Evolutionary conservation across 345 rosid genomes (phyloP).

Genomic region (Odontarrhena argentea): DNA sequence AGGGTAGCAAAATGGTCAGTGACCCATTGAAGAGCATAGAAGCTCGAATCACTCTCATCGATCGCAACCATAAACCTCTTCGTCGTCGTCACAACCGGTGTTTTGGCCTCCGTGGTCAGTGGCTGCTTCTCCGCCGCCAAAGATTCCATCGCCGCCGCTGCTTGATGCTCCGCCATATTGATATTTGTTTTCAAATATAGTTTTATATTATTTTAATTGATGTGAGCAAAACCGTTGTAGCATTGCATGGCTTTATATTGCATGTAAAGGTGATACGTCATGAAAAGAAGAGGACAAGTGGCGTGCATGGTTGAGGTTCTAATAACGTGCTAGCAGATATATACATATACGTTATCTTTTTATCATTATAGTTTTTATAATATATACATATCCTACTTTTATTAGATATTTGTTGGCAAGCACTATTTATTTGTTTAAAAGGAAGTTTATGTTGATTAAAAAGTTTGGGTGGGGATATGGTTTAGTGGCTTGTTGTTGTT

Average conservation of each 20-base stretch:
- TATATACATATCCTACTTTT: too few species aligned
- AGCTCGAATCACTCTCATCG: slow-evolving; percentile 55
- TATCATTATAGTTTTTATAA: neutral
- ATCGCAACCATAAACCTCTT: slow-evolving; percentile 51
- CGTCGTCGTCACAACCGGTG: slow-evolving; percentile 21
- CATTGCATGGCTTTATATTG: slow-evolving; percentile 25
- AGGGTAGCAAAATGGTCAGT: slow-evolving; percentile 41
- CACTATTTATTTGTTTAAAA: neutral
- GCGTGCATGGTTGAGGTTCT: slow-evolving; percentile 23
- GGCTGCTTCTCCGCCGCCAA: slow-evolving; percentile 35
- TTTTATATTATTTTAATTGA: neutral
- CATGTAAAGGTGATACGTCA: slow-evolving; percentile 32
- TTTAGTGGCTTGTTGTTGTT: slow-evolving; percentile 21
- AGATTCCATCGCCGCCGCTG: slow-evolving; percentile 20
- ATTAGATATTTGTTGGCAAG: neutral
- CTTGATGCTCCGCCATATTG: slow-evolving; percentile 33
- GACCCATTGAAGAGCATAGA: slow-evolving; percentile 45
- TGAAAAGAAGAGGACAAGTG: neutral
- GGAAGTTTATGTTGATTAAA: slow-evolving; percentile 9
- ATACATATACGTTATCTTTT: slow-evolving; percentile 15
- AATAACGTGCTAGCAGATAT: slow-evolving; percentile 29
- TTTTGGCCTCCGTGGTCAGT: slow-evolving; percentile 18
- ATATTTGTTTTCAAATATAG: neutral
- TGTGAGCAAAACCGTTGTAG: slow-evolving; percentile 15
- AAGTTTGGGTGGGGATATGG: slow-evolving; percentile 9